Evolutionary conservation across 2,329 filamentous ascomycete genomes (phyloP), one percentile per base, ranked within the genome.

Genomic region (Claviceps capensis): DNA sequence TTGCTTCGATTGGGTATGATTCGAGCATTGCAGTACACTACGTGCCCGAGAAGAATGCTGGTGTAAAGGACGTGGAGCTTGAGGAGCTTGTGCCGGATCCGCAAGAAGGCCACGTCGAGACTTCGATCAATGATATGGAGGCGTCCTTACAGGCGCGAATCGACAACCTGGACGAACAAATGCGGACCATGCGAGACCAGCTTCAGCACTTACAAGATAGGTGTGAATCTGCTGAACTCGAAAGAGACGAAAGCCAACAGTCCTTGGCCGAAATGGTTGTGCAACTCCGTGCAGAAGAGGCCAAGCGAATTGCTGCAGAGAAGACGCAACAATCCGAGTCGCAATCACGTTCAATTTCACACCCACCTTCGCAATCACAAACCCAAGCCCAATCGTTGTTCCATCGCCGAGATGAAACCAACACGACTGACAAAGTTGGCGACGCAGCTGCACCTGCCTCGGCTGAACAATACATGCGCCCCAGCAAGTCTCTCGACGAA

Each of bases 261-360:
- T 85, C 84, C 1, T 70, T 98, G 45, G 83, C 86, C 1, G 87
- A 95, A 63, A 93, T 97, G 88, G 83, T 96, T 13, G 75, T 87
- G 59, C 83, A 85, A 58, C 85, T 96, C 52, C 81, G 89, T 50
- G 76, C 89, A 59, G 81, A 82, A 59, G 79, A 78, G 57, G 75
- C 72, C 34, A 69, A 64, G 56, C 71, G 69, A 58, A 69, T 67
- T 36, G 71, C 67, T n/a, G 68, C 68, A 3, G 69, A 69, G 37
- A 65, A 69, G 55, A 71, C 67, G 48, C 63, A 64, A 2, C 67
- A 65, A 22, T 7, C 40, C 13, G n/a, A 19, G 11, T 13, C 8
- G 17, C 38, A n/a, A 41, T n/a, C 14, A n/a, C 16, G 6, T 42
- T 30, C 26, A 30, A 9, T 30, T 30, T 30, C 9, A 11, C 9